phyloP scores from a whole-genome alignment of 2,329 filamentous ascomycete species.

The Helotiales sp. region DNA sequence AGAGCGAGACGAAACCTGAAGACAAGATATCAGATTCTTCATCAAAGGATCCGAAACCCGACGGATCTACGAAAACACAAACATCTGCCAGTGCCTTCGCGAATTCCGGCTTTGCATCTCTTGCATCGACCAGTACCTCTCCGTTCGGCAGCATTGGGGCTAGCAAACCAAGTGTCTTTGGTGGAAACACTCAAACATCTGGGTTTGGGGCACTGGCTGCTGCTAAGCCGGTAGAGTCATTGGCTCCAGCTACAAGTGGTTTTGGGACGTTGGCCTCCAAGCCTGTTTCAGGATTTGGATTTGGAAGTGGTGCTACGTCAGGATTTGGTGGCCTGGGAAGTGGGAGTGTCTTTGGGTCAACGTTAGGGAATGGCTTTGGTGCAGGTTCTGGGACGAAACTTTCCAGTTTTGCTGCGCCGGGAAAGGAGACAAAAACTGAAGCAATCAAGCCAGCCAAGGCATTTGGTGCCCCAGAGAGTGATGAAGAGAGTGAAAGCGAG shows the following conservation, averaged over 20 bases:
- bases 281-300: slow-evolving; percentile 33
- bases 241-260: slow-evolving; percentile 38
- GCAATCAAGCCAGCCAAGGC: slow-evolving; percentile 66
- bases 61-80: slow-evolving; percentile 37
- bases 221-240: slow-evolving; percentile 31
- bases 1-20: slow-evolving; percentile 2
- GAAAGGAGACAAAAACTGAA: slow-evolving; percentile 43
- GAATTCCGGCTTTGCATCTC: slow-evolving; percentile 66
- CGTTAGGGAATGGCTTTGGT: slow-evolving; percentile 42
- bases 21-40: too few species aligned
- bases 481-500: slow-evolving; percentile 53
- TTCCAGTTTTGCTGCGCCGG: slow-evolving; percentile 70
- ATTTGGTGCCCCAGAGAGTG: slow-evolving; percentile 75
- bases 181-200: slow-evolving; percentile 39
- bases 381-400: slow-evolving; percentile 46
- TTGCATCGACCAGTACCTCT: slow-evolving; percentile 60
- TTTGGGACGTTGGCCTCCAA: slow-evolving; percentile 40
- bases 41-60: too few species aligned
- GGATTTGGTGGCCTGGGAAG: slow-evolving; percentile 38
- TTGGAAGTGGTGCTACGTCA: slow-evolving; percentile 35
- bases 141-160: slow-evolving; percentile 60
- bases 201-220: slow-evolving; percentile 48
- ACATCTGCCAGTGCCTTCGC: slow-evolving; percentile 65
- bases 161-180: slow-evolving; percentile 52
- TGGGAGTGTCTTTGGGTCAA: slow-evolving; percentile 43